phyloP scores from a whole-genome alignment of 768 basidiomycete genomes.

The Calocybe gangraenosa region DNA sequence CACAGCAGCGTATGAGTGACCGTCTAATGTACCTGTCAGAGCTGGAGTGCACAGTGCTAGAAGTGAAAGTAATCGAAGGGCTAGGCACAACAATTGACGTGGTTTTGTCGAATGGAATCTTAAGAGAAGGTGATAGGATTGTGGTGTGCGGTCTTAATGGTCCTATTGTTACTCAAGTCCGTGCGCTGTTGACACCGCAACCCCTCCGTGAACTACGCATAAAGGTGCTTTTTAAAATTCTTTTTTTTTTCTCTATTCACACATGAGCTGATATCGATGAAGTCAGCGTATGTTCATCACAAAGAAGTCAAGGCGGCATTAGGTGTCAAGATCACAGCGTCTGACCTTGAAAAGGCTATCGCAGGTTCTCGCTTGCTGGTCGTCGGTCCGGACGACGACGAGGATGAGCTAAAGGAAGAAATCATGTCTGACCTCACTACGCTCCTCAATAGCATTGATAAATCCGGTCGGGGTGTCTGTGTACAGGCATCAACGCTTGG shows the following conservation, averaged over 20 bases:
- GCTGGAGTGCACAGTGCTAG: slow-evolving; percentile 95
- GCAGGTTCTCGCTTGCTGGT: slow-evolving; percentile 94
- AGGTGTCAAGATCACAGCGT: slow-evolving; percentile 92
- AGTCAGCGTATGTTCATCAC: slow-evolving; percentile 97
- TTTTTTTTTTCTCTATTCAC: slow-evolving; percentile 3
- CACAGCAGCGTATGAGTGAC: slow-evolving; percentile 97
- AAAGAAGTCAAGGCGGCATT: slow-evolving; percentile 96
- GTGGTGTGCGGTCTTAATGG: slow-evolving; percentile 97
- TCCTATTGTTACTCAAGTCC: slow-evolving; percentile 91
- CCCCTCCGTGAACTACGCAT: slow-evolving; percentile 92
- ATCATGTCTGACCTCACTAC: slow-evolving; percentile 95
- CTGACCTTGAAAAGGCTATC: slow-evolving; percentile 96
- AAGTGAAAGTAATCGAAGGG: slow-evolving; percentile 98
- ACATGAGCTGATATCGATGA: slow-evolving; percentile 10
- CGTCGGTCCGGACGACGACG: slow-evolving; percentile 92
- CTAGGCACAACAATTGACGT: slow-evolving; percentile 98
- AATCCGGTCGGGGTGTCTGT: slow-evolving; percentile 93
- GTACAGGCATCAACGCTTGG: slow-evolving; percentile 97
- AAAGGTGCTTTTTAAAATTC: slow-evolving; percentile 63
- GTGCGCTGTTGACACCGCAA: slow-evolving; percentile 93
- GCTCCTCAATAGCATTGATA: slow-evolving; percentile 86
- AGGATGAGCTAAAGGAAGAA: slow-evolving; percentile 91
- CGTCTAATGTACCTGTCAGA: slow-evolving; percentile 97
- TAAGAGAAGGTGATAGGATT: slow-evolving; percentile 89
- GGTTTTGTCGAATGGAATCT: slow-evolving; percentile 88